These are phyloP conservation scores for Myotisia sp. DNA, from an alignment of 2,329 filamentous ascomycete genomes.

Conservation along the genomic window DNA sequence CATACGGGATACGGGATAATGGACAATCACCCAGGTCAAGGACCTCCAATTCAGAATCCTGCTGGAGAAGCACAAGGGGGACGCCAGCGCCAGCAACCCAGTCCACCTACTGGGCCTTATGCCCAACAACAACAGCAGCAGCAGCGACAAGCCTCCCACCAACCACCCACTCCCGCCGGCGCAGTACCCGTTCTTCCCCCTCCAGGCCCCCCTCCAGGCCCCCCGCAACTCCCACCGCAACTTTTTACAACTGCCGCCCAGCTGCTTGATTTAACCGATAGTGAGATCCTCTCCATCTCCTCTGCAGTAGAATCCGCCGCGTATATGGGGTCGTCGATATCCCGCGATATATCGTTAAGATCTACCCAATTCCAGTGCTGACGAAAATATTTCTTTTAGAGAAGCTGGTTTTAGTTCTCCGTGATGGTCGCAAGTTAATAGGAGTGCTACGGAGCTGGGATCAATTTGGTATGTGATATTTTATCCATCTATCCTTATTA, in stretches of 20 bases:
- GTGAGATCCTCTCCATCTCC: conserved; percentile 36
- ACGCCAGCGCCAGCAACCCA: conserved; percentile 5
- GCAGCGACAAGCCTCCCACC: conserved; percentile 4
- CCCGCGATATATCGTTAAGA: too few species aligned
- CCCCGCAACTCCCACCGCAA: conserved; percentile 51
- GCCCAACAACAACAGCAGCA: conserved; percentile 16
- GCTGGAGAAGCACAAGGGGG: background rate
- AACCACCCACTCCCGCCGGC: conserved; percentile 2
- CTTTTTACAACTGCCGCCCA: conserved; percentile 98
- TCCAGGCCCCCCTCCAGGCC: conserved; percentile 20
- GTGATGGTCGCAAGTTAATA: conserved; percentile 86
- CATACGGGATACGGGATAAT: background rate
- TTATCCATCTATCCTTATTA: conserved; percentile 3
- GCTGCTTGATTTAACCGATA: conserved; percentile 89
- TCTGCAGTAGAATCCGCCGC: too few species aligned
- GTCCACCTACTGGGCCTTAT: conserved; percentile 14
- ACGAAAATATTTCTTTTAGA: conserved; percentile 40
- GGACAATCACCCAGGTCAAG: conserved; percentile 3
- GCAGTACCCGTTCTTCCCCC: conserved; percentile 13
- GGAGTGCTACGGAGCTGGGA: conserved; percentile 92
- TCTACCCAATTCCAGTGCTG: background rate
- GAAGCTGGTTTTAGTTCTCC: conserved; percentile 81
- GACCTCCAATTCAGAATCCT: background rate
- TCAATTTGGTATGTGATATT: conserved; percentile 65
- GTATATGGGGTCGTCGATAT: too few species aligned